Percentiles rank a stretch among this genome's conserved stretches.
phyloP scores from a whole-genome alignment of 495 filamentous ascomycete genomes.

The Penicillium cinerascens region DNA sequence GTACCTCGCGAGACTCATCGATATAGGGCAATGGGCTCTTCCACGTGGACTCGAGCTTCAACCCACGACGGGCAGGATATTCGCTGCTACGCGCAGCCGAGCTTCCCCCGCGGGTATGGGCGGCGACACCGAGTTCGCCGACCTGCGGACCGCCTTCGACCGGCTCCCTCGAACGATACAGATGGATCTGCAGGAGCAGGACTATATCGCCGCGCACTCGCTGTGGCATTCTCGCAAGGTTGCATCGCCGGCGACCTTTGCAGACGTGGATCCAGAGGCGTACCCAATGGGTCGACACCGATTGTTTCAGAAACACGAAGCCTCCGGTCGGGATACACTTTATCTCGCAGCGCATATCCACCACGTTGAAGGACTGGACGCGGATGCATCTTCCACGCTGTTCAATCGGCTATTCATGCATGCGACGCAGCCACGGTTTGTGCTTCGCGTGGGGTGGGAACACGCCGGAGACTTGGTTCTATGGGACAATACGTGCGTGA shows the following conservation, averaged over 20 bases:
- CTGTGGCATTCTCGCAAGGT: conserved; percentile 52
- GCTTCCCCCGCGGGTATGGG: conserved; percentile 50
- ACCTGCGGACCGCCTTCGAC: conserved; percentile 53
- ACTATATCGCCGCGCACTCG: conserved; percentile 54
- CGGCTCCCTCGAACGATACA: conserved; percentile 42
- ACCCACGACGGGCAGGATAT: conserved; percentile 55
- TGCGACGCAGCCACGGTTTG: conserved; percentile 48
- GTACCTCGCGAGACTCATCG: neutral
- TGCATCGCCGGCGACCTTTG: conserved; percentile 49
- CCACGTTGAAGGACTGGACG: conserved; percentile 49
- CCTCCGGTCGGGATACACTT: conserved; percentile 49
- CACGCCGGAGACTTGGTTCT: conserved; percentile 49
- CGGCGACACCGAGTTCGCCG: conserved; percentile 57
- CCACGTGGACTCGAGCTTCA: conserved; percentile 58
- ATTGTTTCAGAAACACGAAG: conserved; percentile 51
- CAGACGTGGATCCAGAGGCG: conserved; percentile 40
- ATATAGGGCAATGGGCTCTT: conserved; percentile 54
- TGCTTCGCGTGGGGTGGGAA: conserved; percentile 47
- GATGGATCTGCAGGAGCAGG: conserved; percentile 32
- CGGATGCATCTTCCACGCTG: conserved; percentile 33
- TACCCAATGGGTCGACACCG: conserved; percentile 48
- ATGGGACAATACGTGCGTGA: conserved; percentile 58
- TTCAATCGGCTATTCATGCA: conserved; percentile 44
- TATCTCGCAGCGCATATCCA: conserved; percentile 55
- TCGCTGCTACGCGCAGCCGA: conserved; percentile 50